Base-by-base conservation (phyloP, 176 grass and related monocot genomes). In the Saccharum spontaneum region DNA sequence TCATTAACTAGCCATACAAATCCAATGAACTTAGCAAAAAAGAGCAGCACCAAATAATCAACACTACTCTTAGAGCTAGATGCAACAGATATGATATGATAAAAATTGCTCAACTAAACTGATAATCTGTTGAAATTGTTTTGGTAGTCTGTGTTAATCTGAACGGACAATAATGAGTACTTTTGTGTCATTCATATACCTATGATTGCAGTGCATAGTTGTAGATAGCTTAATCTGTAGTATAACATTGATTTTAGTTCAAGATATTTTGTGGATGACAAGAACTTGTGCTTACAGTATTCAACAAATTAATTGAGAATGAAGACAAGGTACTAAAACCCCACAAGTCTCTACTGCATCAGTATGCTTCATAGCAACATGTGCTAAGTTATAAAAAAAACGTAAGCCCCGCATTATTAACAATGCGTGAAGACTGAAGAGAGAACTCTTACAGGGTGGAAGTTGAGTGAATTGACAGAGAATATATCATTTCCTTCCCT, bases 401-500 rank as follows among this genome's bases (percentile, higher is more conserved):
- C 6, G n/a, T 31, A 62, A 49, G 23, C 41, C 12, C 45, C 78
- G 6, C 18, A 40, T 6, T 80, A 81, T 54, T 73, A 79, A 64
- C 17, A 73, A 66, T 57, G 24, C 1, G n/a, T 61, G n/a, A 24
- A 61, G 84, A 50, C 17, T 12, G 43, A 8, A 78, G 45, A 62
- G 20, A 59, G 81, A 77, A 44, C 94, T 66, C 95, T 94, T 88
- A 95, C 92, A 83, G 95, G 95, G 76, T 98, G 95, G 82, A 98
- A 98, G 48, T 95, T 95, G 46, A 98, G 82, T 85, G 92, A 93
- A 87, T 98, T 98, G 75, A 98, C 92, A 75, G 95, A 90, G 84
- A 93, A 98, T 88, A 98, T 95, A 10, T 98, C 95, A 69, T 78
- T 93, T 63, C 89, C 91, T 88, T 98, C 95, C 89, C 95, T 91